Evolutionary conservation across 306 rosid species (phyloP), one percentile per base, ranked within the genome.

Genomic region (Cicer bijugum): DNA sequence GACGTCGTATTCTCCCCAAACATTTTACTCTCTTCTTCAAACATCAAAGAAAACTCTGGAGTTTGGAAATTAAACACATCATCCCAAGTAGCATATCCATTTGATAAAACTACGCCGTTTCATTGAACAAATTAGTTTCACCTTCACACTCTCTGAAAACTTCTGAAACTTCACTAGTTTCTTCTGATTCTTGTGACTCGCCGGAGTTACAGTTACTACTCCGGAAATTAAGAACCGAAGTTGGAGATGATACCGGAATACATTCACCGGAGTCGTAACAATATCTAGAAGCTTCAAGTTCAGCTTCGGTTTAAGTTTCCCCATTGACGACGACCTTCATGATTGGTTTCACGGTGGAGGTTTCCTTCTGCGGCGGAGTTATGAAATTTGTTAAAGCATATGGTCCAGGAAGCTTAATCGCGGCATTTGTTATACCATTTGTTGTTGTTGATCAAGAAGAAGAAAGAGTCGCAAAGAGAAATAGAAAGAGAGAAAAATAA

Each of bases 371-470:
- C 6, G 86, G 87, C 0, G 95, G 93, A 0, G 84, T 86, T 1
- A 75, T 75, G 66, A 95, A 95, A 75, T 95, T 95, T 0, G 99
- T 95, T 35, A 87, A 71, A 51, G 99, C 99, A 10, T 95, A 93
- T 0, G 99, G 96, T 0, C 99, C 99, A 0, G 97, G 90, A n/a
- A 95, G 90, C 62, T 75, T 81, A 35, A 95, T 88, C 1, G 99
- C 99, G 0, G 97, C 97, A 83, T 88, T 89, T n/a, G n/a, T n/a
- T n/a, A n/a, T n/a, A n/a, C n/a, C n/a, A n/a, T n/a, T n/a, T n/a
- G n/a, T n/a, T n/a, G n/a, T n/a, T n/a, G n/a, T n/a, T n/a, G n/a
- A n/a, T n/a, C n/a, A n/a, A n/a, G n/a, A n/a, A n/a, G n/a, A n/a
- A n/a, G n/a, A n/a, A n/a, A n/a, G n/a, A n/a, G n/a, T n/a, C n/a